phyloP scores from a whole-genome alignment of 352 stramenopile species.

The Phytophthora quininea region DNA sequence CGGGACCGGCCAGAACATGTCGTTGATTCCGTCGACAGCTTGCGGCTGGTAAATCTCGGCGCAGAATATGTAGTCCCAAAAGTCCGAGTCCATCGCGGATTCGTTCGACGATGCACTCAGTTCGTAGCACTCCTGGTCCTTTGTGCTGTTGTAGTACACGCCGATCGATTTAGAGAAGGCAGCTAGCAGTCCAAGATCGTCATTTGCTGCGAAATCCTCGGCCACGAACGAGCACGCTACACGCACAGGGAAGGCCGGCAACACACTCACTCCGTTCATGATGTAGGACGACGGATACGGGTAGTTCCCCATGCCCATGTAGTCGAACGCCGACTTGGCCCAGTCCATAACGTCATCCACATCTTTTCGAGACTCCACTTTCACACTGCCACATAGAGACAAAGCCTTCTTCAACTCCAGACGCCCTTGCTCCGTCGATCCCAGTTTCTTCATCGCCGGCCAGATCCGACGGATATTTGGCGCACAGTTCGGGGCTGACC shows the following conservation, averaged over 20 bases:
- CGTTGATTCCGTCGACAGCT: conserved; percentile 63
- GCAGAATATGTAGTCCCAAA: conserved; percentile 85
- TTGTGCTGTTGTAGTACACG: conserved; percentile 84
- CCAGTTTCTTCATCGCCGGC: conserved; percentile 59
- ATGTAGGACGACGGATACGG: conserved; percentile 97
- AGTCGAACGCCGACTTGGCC: conserved; percentile 86
- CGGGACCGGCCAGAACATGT: conserved; percentile 89
- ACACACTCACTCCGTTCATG: conserved; percentile 79
- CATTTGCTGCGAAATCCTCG: conserved; percentile 38
- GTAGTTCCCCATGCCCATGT: conserved; percentile 96
- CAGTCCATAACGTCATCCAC: conserved; percentile 64
- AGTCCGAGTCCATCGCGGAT: conserved; percentile 58
- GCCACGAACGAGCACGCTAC: conserved; percentile 81
- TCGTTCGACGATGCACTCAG: conserved; percentile 58
- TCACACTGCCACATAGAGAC: conserved; percentile 55
- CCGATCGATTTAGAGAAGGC: conserved; percentile 62
- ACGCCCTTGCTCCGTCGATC: conserved; percentile 50
- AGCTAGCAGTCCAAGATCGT: conserved; percentile 43
- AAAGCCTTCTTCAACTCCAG: conserved; percentile 47
- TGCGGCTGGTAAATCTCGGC: conserved; percentile 78
- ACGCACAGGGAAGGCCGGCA: conserved; percentile 92
- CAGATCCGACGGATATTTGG: conserved; percentile 82
- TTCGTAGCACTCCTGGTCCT: conserved; percentile 59
- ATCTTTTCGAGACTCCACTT: conserved; percentile 50
- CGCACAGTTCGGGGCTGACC: conserved; percentile 69